A percentile compares a stretch with the other conserved stretches of the same genome.
Conservation (phyloP, 2,329 filamentous ascomycete species). For the Aureobasidium sp. region DNA sequence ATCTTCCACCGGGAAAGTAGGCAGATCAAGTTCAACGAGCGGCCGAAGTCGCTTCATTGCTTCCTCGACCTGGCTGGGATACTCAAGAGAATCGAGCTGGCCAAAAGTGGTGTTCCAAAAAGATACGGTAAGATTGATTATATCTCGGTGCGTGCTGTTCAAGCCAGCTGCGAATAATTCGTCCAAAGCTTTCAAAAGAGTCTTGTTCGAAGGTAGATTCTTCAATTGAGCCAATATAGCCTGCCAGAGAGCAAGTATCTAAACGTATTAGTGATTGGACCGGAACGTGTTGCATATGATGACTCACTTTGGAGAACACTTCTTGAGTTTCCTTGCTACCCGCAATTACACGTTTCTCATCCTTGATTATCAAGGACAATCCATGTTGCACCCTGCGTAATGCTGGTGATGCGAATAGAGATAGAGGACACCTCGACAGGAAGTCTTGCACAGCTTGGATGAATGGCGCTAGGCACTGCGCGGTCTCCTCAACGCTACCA, state of each 20-base stretch:
- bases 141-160: constrained; percentile 43
- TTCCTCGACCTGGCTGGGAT: constrained; percentile 56
- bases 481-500: constrained; percentile 40
- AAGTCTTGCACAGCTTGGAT: constrained; percentile 21
- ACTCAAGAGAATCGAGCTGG: constrained; percentile 51
- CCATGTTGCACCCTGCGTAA: constrained; percentile 57
- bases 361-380: constrained; percentile 57
- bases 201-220: constrained; percentile 45
- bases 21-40: constrained; percentile 46
- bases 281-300: neutral
- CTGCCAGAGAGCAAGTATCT: constrained; percentile 36
- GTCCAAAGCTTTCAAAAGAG: constrained; percentile 48
- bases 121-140: constrained; percentile 46
- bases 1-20: constrained; percentile 37
- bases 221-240: constrained; percentile 48
- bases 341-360: constrained; percentile 34
- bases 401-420: constrained; percentile 46
- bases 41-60: constrained; percentile 56
- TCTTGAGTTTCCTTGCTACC: constrained; percentile 18
- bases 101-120: constrained; percentile 69
- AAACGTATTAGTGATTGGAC: neutral
- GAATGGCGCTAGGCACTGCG: constrained; percentile 30
- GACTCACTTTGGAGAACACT: neutral
- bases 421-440: constrained; percentile 32
- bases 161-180: constrained; percentile 47